phyloP scores from a whole-genome alignment of 1,284 basidiomycete species.

The Tilletia indica region DNA sequence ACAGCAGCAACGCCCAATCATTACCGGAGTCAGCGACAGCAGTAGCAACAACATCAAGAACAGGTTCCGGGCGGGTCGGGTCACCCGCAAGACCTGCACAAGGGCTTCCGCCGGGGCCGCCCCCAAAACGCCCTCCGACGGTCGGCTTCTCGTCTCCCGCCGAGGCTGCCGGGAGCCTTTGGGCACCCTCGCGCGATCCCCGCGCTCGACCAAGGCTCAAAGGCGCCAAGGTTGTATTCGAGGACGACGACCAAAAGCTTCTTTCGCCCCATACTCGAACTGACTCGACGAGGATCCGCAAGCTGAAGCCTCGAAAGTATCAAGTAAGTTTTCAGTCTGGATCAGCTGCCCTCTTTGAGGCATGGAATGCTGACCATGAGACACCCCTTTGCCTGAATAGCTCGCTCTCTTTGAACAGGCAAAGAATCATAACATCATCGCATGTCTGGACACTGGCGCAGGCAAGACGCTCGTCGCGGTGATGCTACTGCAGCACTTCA shows the following conservation, averaged over 20 bases:
- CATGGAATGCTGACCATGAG: too few relatives aligned
- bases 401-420: conserved; percentile 26
- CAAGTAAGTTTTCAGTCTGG: background rate
- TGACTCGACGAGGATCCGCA: background rate
- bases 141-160: too few relatives aligned
- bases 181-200: too few relatives aligned
- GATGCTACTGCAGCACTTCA: conserved; percentile 36
- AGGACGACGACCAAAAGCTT: background rate
- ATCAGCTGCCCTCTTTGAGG: too few relatives aligned
- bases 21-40: too few relatives aligned
- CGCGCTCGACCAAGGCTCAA: background rate
- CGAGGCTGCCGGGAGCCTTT: too few relatives aligned
- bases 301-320: conserved; percentile 8
- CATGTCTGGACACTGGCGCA: conserved; percentile 43
- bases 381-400: conserved; percentile 17
- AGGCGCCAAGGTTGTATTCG: conserved; percentile 3
- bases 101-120: too few relatives aligned
- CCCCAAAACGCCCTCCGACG: too few relatives aligned
- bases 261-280: background rate
- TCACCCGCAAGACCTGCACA: too few relatives aligned
- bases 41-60: too few relatives aligned
- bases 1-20: too few relatives aligned
- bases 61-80: too few relatives aligned
- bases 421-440: conserved; percentile 32
- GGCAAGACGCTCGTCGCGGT: conserved; percentile 48